These are phyloP conservation scores for Neospora caninum DNA, from an alignment of 169 alveolate species.

Conservation along the genomic window DNA sequence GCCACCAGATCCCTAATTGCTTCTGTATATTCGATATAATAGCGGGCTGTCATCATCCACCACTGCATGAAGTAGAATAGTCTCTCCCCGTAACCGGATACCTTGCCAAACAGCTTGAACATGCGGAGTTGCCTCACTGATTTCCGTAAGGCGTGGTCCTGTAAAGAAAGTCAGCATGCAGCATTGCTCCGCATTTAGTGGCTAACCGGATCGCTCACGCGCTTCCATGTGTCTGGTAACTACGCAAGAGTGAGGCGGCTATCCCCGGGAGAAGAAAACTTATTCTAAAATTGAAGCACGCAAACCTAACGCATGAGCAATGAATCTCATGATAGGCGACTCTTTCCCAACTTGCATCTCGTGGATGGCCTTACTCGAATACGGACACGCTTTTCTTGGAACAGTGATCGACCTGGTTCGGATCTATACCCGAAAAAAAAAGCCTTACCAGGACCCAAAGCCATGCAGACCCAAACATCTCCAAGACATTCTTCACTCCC, in stretches of 20 bases:
- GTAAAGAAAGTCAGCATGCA: not conserved
- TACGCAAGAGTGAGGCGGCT: too few relatives aligned
- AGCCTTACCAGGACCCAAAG: slow-evolving; percentile 25
- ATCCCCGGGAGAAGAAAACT: too few relatives aligned
- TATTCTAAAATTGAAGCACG: too few relatives aligned
- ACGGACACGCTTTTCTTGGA: too few relatives aligned
- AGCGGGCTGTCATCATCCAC: slow-evolving; percentile 14
- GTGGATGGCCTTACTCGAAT: too few relatives aligned
- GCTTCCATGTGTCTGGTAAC: too few relatives aligned
- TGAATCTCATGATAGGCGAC: too few relatives aligned
- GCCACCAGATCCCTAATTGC: not conserved
- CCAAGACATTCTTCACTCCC: not conserved
- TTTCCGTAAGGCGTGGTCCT: slow-evolving; percentile 24
- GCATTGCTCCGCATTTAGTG: not conserved
- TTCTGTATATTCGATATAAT: not conserved
- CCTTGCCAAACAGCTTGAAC: slow-evolving; percentile 33
- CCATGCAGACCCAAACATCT: slow-evolving; percentile 20
- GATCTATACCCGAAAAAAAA: too few relatives aligned
- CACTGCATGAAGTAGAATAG: not conserved
- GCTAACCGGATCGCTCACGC: too few relatives aligned
- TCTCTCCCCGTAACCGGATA: not conserved
- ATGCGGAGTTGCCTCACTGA: slow-evolving; percentile 8
- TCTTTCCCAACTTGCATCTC: too few relatives aligned
- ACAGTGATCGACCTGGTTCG: too few relatives aligned
- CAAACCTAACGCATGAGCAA: too few relatives aligned